Evolutionary conservation across 139 green algal genomes (phyloP), one percentile per base, ranked within the genome.

Genomic region (Ettlia oleoabundans): DNA sequence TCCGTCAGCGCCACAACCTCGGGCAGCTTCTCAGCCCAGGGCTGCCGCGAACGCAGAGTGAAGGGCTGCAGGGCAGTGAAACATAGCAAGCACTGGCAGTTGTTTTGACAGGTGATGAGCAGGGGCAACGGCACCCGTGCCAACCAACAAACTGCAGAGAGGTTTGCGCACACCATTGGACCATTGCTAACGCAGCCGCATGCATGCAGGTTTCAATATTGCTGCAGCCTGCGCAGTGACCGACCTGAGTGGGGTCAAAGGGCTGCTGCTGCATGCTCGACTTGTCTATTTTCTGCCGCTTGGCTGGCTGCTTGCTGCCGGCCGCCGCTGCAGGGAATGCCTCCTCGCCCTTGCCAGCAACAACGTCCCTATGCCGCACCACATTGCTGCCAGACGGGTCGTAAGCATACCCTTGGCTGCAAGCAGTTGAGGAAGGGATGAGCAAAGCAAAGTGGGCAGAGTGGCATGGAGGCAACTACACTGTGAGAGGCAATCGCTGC

Each of bases 11-110:
- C 88, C 52, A 84, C 76, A 35, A 87, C 78, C 76, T 84, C 78
- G 3, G 78, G 85, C 61, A 92, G 83, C 88, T 96, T 96, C 51
- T 89, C 89, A 0, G 94, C 92, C 95, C 95, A 98, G 2, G 95
- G 95, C 90, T 94, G 89, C 47, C 84, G 62, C 33, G 87, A 65
- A 10, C 63, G 75, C 42, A 97, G 78, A 1, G 69, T 72, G 75
- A 91, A 97, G 9, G 94, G 87, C 85, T 85, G 82, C 26, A 32
- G 68, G 47, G 21, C 15, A 65, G 18, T 9, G 55, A 5, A 15
- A 78, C 47, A 58, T 10, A 10, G 15, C 47, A 58, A 15, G 15
- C 13, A 15, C 47, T 24, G 47, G 47, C 47, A 58, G 47, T 15
- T 24, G 47, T n/a, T n/a, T n/a, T 15, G 47, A 58, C 47, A 58